Percentiles rank a stretch among this genome's conserved stretches.
phyloP scores from a whole-genome alignment of 306 rosid species.

The Ceratonia siliqua region DNA sequence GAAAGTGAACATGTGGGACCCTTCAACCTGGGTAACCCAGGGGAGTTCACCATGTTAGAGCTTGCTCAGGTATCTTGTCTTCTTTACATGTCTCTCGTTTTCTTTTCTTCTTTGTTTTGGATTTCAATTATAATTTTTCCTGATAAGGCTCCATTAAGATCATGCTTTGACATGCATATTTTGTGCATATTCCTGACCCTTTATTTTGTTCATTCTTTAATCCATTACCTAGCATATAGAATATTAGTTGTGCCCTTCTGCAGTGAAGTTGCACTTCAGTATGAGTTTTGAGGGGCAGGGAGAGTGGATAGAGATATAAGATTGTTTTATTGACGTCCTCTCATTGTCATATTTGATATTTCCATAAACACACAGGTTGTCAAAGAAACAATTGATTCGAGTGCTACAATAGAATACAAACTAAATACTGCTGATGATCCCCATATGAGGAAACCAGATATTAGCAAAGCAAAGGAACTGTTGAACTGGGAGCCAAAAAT shows the following conservation, averaged over 20 bases:
- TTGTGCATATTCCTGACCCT: not conserved
- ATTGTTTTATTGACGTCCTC: constrained; percentile 7
- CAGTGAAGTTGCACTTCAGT: not conserved
- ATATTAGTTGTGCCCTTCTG: constrained; percentile 14
- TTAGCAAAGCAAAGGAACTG: constrained; percentile 87
- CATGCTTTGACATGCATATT: not conserved
- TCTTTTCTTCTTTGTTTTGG: constrained; percentile 16
- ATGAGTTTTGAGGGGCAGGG: not conserved
- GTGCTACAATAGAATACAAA: constrained; percentile 83
- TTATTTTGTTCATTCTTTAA: constrained; percentile 23
- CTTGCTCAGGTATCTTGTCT: constrained; percentile 75
- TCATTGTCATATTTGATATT: constrained; percentile 12
- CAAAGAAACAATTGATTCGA: constrained; percentile 89
- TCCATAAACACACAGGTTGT: constrained; percentile 68
- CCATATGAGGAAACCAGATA: constrained; percentile 97
- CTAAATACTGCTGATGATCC: constrained; percentile 99
- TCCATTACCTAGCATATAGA: not conserved
- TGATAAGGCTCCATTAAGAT: not conserved
- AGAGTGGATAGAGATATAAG: constrained; percentile 2
- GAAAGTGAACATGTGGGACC: constrained; percentile 96
- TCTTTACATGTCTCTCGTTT: constrained; percentile 10
- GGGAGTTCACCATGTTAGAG: constrained; percentile 97
- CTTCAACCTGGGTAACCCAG: constrained; percentile 94
- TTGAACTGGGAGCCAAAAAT: constrained; percentile 94
- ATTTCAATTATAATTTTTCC: not conserved